phyloP scores from a whole-genome alignment of 768 basidiomycete species.

The Mrakia hoshinonis region DNA sequence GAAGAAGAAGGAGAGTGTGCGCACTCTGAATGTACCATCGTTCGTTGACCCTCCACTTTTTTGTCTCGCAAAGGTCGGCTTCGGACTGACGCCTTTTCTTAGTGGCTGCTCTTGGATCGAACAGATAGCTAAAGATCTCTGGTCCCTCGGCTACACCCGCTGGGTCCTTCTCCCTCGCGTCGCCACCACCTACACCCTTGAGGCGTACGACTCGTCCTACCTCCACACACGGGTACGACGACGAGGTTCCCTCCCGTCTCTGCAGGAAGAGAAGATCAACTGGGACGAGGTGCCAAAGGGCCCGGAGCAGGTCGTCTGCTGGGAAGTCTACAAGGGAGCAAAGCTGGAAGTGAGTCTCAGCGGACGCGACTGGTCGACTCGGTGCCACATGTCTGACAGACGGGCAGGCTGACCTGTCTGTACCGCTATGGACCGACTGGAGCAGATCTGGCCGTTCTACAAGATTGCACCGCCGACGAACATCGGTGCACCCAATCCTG shows the following conservation, averaged over 20 bases:
- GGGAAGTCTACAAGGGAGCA: conserved; percentile 9
- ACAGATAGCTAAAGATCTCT: conserved; percentile 21
- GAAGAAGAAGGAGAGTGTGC: conserved; percentile 23
- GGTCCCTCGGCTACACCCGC: conserved; percentile 10
- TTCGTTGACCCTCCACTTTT: too few species aligned
- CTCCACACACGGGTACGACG: conserved; percentile 23
- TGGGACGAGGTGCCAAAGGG: conserved; percentile 20
- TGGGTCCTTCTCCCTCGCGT: conserved; percentile 28
- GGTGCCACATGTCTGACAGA: too few species aligned
- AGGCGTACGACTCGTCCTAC: conserved; percentile 9
- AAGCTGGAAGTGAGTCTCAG: conserved; percentile 21
- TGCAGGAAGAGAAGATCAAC: conserved; percentile 26
- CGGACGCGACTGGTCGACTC: too few species aligned
- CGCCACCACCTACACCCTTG: conserved; percentile 24
- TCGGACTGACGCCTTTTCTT: too few species aligned
- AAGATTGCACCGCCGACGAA: neutral
- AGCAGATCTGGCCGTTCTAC: conserved; percentile 9
- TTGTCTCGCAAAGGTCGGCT: too few species aligned
- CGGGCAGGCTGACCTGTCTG: too few species aligned
- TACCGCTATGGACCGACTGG: too few species aligned
- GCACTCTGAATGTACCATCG: conserved; percentile 25
- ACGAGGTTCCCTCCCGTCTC: conserved; percentile 12
- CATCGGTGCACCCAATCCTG: too few species aligned
- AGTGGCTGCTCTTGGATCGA: too few species aligned
- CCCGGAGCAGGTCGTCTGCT: conserved; percentile 28